These are phyloP conservation scores for Lachnellula suecica DNA, from an alignment of 2,329 filamentous ascomycete species.

Conservation along the genomic window DNA sequence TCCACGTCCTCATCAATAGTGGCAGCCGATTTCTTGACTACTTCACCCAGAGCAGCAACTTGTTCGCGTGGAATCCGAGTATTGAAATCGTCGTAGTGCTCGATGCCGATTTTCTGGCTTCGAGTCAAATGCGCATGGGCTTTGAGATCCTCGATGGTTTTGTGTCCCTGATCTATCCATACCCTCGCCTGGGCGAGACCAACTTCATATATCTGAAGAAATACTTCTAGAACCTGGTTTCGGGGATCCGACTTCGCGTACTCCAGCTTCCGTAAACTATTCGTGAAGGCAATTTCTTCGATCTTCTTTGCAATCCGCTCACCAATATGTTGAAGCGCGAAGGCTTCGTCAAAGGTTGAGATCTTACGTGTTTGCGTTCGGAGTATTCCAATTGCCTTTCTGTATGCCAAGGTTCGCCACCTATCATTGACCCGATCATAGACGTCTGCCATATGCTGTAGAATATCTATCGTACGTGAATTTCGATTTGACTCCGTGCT, in stretches of 20 bases:
- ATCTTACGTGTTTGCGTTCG: conserved; percentile 65
- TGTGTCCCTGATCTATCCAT: conserved; percentile 76
- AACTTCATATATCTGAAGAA: conserved; percentile 78
- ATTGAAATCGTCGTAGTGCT: conserved; percentile 78
- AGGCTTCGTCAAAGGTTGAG: conserved; percentile 67
- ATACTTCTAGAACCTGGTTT: conserved; percentile 65
- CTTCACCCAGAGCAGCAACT: conserved; percentile 65
- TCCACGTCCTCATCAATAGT: conserved; percentile 63
- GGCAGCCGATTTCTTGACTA: conserved; percentile 60
- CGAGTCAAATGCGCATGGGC: conserved; percentile 60
- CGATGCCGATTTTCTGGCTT: conserved; percentile 74
- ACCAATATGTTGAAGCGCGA: conserved; percentile 67
- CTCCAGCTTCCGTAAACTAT: conserved; percentile 70
- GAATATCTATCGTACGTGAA: conserved; percentile 68
- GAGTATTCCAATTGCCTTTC: conserved; percentile 73
- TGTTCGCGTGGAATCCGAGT: conserved; percentile 76
- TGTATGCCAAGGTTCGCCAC: conserved; percentile 75
- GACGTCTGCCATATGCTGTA: conserved; percentile 77
- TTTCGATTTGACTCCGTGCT: conserved; percentile 63
- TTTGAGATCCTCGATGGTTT: conserved; percentile 70
- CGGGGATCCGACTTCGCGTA: conserved; percentile 65
- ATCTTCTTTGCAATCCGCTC: conserved; percentile 77
- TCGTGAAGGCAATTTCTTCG: conserved; percentile 80
- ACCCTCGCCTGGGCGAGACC: conserved; percentile 67
- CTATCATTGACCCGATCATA: conserved; percentile 74